Evolutionary conservation across 129 eudicot species (phyloP).

Genomic region (Escallonia rubra): DNA sequence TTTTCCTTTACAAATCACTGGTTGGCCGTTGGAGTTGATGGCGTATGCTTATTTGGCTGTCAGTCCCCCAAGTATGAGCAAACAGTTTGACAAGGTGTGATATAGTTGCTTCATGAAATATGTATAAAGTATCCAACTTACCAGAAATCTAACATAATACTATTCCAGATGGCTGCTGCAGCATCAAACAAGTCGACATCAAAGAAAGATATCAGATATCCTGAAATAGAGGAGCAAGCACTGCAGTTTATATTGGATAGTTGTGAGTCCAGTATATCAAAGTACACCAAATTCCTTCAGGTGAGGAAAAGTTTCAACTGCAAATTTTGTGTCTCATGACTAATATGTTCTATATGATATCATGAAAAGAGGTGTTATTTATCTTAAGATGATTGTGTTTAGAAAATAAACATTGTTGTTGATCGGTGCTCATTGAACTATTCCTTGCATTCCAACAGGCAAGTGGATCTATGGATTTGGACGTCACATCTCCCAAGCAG

Average conservation of each 20-base stretch:
- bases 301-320: slow-evolving; percentile 20
- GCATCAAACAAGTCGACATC: slow-evolving; percentile 60
- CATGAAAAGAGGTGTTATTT: background rate
- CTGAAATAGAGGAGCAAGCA: slow-evolving; percentile 84
- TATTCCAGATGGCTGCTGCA: slow-evolving; percentile 83
- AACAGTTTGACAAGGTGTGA: slow-evolving; percentile 65
- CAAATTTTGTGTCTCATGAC: background rate
- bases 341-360: background rate
- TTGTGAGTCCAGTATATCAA: slow-evolving; percentile 85
- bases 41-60: slow-evolving; percentile 85
- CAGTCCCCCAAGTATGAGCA: slow-evolving; percentile 78
- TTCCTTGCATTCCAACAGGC: slow-evolving; percentile 39
- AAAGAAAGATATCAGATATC: slow-evolving; percentile 55
- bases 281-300: slow-evolving; percentile 90
- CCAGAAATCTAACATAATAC: background rate
- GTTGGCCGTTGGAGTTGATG: slow-evolving; percentile 92
- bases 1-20: slow-evolving; percentile 84
- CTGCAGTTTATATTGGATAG: slow-evolving; percentile 72
- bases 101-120: background rate
- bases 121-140: background rate
- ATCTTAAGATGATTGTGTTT: background rate
- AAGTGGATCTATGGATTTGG: slow-evolving; percentile 96
- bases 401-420: background rate
- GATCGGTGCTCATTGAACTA: background rate
- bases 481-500: slow-evolving; percentile 89